Evolutionary conservation across 495 filamentous ascomycete genomes (phyloP).

Genomic region (Neurospora terricola): DNA sequence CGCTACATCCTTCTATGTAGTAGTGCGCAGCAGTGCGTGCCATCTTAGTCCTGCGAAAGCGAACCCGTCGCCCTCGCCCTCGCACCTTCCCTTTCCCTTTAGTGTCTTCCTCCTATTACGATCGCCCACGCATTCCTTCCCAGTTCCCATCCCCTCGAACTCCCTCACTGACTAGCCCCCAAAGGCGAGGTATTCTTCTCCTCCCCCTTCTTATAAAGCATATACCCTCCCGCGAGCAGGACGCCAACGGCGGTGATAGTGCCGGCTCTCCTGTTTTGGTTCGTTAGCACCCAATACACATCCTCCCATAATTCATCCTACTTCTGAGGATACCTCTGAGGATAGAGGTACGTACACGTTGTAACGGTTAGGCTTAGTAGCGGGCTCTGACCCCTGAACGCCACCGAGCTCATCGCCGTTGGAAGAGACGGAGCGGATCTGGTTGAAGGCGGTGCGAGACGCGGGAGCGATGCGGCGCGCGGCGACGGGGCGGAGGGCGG

Average conservation of each 20-base stretch:
- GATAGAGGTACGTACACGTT: background rate
- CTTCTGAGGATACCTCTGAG: background rate
- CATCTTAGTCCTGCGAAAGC: too few relatives aligned
- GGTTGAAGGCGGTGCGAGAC: background rate
- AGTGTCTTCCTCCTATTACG: too few relatives aligned
- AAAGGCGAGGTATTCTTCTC: background rate
- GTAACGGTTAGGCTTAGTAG: background rate
- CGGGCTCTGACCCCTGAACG: background rate
- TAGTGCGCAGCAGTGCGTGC: too few relatives aligned
- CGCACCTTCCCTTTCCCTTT: background rate
- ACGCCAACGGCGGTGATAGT: background rate
- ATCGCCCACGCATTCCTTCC: too few relatives aligned
- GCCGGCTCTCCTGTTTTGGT: background rate
- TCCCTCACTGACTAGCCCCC: background rate
- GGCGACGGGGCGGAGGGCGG: background rate
- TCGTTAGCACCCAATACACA: too few relatives aligned
- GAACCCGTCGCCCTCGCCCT: too few relatives aligned
- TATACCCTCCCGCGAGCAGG: background rate
- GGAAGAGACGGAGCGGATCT: background rate
- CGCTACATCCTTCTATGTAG: too few relatives aligned
- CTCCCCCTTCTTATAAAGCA: background rate
- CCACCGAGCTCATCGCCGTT: background rate
- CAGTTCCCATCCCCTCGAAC: background rate
- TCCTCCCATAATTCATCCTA: too few relatives aligned
- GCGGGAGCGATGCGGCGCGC: background rate